Base-by-base conservation (phyloP, 208 protist species). In the Crithidia thermophila region DNA sequence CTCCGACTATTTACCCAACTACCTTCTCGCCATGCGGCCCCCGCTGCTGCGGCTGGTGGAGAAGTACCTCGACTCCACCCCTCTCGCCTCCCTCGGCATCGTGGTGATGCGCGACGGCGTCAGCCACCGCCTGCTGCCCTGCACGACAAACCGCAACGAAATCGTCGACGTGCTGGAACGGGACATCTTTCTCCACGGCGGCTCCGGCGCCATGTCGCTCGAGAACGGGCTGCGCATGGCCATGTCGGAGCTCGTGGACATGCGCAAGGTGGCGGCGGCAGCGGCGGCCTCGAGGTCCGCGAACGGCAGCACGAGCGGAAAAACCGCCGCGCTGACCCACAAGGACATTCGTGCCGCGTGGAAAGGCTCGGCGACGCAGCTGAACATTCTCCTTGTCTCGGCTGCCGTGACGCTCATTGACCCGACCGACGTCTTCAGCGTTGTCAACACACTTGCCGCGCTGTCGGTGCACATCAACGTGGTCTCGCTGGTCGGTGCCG, bases 61-160 rank as follows among this genome's bases (percentile, higher is more conserved):
- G 39, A 39, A 61, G 39, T 92, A 92, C 57, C 80, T 95, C 23
- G 79, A 90, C 59, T 72, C 56, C 27, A 88, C 88, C 13, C 86
- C 90, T 27, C 77, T 95, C 43, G 86, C 87, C 4, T 84, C 86
- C 1, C 67, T 95, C 13, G 83, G 87, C 11, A 77, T 87, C 4
- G 87, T 95, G 4, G 82, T 87, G 40, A 95, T 95, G 87, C 86
- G 90, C 27, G 81, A 95, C 66, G 84, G 87, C 34, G 72, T 93
- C 37, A 79, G 77, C 13, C 77, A 81, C 42, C 78, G 81, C 13
- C 67, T 93, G 18, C 64, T 67, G 30, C 42, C 85, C 20, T 88
- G 74, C 50, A 95, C 90, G 18, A 89, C 84, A 14, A 95, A 86
- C 78, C 75, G 49, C 18, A 77, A 64, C 36, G 85, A 93, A 20